These are phyloP conservation scores for Hypomontagnella submonticulosa DNA, from an alignment of 495 filamentous ascomycete species.

Conservation along the genomic window DNA sequence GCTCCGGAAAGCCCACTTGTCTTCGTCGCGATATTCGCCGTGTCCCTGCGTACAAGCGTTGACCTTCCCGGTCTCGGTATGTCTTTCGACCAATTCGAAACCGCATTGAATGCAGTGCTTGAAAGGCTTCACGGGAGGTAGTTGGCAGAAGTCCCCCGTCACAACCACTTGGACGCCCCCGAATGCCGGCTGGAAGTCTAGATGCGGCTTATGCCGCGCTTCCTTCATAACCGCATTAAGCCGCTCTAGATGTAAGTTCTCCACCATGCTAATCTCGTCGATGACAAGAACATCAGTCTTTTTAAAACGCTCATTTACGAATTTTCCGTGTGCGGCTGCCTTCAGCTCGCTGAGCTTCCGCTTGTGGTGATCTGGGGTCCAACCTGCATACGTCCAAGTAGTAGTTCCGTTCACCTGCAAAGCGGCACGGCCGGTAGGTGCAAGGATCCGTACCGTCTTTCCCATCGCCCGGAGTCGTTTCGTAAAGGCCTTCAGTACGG, in stretches of 20 bases:
- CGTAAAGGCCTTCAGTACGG: conserved; percentile 62
- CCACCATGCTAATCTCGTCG: conserved; percentile 63
- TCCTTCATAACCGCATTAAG: conserved; percentile 63
- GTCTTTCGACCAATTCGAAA: conserved; percentile 75
- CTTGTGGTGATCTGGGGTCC: conserved; percentile 54
- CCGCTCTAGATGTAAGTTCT: conserved; percentile 65
- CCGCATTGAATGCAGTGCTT: conserved; percentile 80
- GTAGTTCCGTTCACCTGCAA: conserved; percentile 65
- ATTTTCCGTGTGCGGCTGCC: conserved; percentile 14
- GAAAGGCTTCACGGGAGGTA: conserved; percentile 89
- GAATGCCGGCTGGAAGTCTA: conserved; percentile 77
- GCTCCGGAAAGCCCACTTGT: conserved; percentile 56
- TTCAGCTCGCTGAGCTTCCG: conserved; percentile 30
- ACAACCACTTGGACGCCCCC: conserved; percentile 93
- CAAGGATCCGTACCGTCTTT: conserved; percentile 59
- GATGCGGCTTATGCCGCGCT: conserved; percentile 35
- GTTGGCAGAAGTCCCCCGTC: conserved; percentile 95
- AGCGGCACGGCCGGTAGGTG: conserved; percentile 67
- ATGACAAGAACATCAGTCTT: conserved; percentile 58
- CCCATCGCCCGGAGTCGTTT: conserved; percentile 48
- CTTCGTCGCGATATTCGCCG: conserved; percentile 47
- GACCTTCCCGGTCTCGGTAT: conserved; percentile 76
- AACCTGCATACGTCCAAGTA: conserved; percentile 65
- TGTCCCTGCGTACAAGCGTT: conserved; percentile 58
- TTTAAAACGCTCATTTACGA: conserved; percentile 45